These are phyloP conservation scores for Rickenella mellea DNA, from an alignment of 768 basidiomycete genomes.

Conservation along the genomic window DNA sequence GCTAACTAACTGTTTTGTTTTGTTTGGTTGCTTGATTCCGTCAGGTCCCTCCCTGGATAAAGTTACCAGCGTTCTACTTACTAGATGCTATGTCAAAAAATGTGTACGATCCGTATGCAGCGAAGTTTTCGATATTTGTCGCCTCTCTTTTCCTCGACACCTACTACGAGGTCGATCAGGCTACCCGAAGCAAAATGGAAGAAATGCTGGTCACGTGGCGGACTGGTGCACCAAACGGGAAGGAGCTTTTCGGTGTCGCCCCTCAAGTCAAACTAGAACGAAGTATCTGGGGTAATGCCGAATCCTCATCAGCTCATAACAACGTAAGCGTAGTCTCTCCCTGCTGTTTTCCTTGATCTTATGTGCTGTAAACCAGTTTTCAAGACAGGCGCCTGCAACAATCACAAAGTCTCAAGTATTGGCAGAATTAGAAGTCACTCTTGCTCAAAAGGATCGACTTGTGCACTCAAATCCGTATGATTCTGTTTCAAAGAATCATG, in stretches of 20 bases:
- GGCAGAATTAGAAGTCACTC: conserved; percentile 71
- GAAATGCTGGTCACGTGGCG: conserved; percentile 97
- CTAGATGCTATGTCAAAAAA: conserved; percentile 97
- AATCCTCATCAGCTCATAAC: conserved; percentile 18
- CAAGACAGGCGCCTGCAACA: conserved; percentile 24
- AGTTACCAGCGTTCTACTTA: conserved; percentile 89
- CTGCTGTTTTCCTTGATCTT: background rate
- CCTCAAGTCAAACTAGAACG: conserved; percentile 80
- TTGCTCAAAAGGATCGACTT: conserved; percentile 71
- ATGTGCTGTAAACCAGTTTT: background rate
- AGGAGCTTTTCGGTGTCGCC: conserved; percentile 76
- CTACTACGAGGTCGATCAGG: conserved; percentile 77
- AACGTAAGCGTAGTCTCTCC: background rate
- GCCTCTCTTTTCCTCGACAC: conserved; percentile 80
- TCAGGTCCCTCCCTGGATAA: conserved; percentile 84
- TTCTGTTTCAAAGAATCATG: conserved; percentile 52
- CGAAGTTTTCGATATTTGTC: conserved; percentile 73
- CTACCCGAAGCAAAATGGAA: conserved; percentile 89
- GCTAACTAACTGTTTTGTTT: conserved; percentile 60
- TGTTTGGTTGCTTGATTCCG: conserved; percentile 13
- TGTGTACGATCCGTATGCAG: conserved; percentile 86
- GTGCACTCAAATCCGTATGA: conserved; percentile 72
- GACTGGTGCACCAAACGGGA: conserved; percentile 68
- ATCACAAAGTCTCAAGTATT: conserved; percentile 74
- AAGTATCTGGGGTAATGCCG: conserved; percentile 69